Evolutionary conservation across 371 early-diverging fungal species (phyloP).

Genomic region (Rhizopus delemar): DNA sequence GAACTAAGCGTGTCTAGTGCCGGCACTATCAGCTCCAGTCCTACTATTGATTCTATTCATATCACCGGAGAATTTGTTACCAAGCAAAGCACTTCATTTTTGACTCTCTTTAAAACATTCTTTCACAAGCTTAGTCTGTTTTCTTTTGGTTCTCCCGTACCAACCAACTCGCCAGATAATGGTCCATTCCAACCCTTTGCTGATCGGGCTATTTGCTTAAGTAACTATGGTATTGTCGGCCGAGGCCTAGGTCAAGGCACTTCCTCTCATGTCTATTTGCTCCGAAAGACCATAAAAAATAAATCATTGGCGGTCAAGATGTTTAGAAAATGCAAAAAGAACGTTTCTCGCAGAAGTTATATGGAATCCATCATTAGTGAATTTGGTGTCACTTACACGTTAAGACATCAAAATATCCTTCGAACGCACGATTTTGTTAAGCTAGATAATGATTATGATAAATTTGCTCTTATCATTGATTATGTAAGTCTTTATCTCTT

Average conservation of each 20-base stretch:
- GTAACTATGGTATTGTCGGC: constrained; percentile 15
- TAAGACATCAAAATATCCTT: constrained; percentile 31
- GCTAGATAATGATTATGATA: constrained; percentile 33
- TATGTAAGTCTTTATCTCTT: constrained; percentile 29
- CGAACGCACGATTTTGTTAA: constrained; percentile 32
- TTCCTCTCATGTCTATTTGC: constrained; percentile 21
- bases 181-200: background rate
- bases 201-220: constrained; percentile 8
- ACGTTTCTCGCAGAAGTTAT: constrained; percentile 26
- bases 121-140: constrained; percentile 6
- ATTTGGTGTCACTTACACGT: constrained; percentile 25
- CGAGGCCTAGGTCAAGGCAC: constrained; percentile 21
- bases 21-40: too few relatives aligned
- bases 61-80: too few relatives aligned
- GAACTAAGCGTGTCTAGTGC: too few relatives aligned
- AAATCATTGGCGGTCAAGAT: constrained; percentile 38
- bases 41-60: too few relatives aligned
- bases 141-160: background rate
- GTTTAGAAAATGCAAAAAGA: constrained; percentile 40
- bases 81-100: background rate
- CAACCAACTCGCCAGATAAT: background rate
- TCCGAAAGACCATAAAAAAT: background rate
- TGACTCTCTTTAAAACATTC: constrained; percentile 7
- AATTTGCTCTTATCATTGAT: constrained; percentile 47
- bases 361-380: constrained; percentile 43